Evolutionary conservation across 2,329 filamentous ascomycete genomes (phyloP).

Genomic region (Cladophialophora yegresii): DNA sequence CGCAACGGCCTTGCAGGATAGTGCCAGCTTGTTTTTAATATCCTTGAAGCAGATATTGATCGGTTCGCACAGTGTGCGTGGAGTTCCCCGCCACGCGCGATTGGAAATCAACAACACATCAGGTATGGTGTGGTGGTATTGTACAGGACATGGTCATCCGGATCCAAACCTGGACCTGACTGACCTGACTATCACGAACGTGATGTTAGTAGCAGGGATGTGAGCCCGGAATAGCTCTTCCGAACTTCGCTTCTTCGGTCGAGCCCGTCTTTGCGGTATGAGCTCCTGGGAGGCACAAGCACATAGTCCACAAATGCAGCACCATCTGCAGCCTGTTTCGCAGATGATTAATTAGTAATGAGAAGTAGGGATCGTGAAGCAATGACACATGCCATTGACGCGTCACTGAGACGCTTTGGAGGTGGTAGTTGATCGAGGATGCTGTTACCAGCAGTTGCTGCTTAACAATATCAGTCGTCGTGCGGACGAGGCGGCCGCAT

Average conservation of each 20-base stretch:
- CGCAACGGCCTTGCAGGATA: no score
- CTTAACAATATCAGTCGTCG: not conserved
- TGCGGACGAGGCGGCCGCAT: conserved; percentile 12
- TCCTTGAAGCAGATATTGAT: not conserved
- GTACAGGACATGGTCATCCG: not conserved
- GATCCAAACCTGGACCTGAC: not conserved
- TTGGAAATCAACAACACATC: not conserved
- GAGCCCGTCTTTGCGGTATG: not conserved
- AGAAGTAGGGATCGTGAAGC: not conserved
- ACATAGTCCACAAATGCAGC: no score
- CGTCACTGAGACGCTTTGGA: not conserved
- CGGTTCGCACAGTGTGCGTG: not conserved
- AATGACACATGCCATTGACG: not conserved
- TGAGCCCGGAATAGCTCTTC: not conserved
- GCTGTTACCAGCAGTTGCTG: no score
- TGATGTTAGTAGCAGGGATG: not conserved
- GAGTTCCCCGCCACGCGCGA: not conserved
- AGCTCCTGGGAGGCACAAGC: no score
- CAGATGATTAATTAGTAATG: not conserved
- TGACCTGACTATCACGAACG: not conserved
- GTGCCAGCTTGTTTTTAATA: not conserved
- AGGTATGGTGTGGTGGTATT: not conserved
- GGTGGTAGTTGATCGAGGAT: not conserved
- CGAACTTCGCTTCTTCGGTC: not conserved
- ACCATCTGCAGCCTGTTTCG: not conserved